A percentile compares a stretch with the other conserved stretches of the same genome.
phyloP scores from a whole-genome alignment of 345 rosid species.

The Ceriops decandra region DNA sequence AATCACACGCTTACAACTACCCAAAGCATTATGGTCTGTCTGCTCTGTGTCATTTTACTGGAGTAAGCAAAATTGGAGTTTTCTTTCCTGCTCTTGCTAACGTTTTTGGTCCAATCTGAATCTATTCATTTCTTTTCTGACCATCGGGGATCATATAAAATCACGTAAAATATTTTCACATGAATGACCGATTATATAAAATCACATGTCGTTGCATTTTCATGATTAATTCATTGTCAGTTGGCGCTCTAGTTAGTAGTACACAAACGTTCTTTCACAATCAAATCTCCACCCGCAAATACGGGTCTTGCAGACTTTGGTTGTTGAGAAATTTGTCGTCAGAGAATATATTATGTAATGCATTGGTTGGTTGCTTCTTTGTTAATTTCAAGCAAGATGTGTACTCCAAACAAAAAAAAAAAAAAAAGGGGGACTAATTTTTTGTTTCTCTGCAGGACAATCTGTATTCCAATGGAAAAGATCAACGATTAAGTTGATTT shows the following conservation, averaged over 20 bases:
- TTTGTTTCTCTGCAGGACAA: no score
- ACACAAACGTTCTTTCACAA: neutral
- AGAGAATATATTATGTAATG: neutral
- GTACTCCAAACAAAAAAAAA: no score
- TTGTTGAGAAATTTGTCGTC: neutral
- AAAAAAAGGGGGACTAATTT: no score
- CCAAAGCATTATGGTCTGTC: neutral
- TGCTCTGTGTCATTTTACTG: neutral
- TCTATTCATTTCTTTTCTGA: constrained; percentile 15
- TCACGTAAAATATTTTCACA: neutral
- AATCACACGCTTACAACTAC: neutral
- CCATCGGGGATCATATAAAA: neutral
- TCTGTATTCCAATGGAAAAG: neutral
- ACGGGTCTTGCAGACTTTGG: neutral
- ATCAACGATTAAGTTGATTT: neutral
- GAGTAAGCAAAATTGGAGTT: constrained; percentile 5
- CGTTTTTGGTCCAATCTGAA: neutral
- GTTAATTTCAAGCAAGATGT: no score
- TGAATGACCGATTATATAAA: neutral
- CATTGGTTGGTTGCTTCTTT: neutral
- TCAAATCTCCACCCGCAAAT: neutral
- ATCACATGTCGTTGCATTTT: neutral
- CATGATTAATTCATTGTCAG: neutral
- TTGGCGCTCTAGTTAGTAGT: neutral
- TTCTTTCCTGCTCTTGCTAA: neutral